These are phyloP conservation scores for Emergomyces africanus DNA, from an alignment of 2,329 filamentous ascomycete genomes.

Conservation along the genomic window DNA sequence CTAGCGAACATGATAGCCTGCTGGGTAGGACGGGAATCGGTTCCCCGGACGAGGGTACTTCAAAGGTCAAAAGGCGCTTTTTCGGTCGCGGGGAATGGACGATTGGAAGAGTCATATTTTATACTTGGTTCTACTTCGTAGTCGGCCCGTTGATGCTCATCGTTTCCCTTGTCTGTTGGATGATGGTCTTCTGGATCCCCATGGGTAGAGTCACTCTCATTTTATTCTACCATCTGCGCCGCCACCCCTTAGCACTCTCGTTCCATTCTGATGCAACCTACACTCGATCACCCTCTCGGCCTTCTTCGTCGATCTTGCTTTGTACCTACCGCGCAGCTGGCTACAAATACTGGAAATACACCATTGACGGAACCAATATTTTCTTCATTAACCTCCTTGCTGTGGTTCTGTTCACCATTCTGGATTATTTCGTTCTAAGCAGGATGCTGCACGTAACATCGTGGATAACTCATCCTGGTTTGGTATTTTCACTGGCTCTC, in stretches of 20 bases:
- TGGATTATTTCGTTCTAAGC: constrained; percentile 76
- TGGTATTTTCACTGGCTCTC: constrained; percentile 72
- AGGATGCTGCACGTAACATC: constrained; percentile 55
- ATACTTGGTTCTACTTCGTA: constrained; percentile 87
- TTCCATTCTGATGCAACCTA: constrained; percentile 79
- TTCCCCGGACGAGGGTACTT: constrained; percentile 29
- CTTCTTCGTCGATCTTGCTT: constrained; percentile 74
- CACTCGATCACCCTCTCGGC: constrained; percentile 55
- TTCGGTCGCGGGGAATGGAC: constrained; percentile 97
- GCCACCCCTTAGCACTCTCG: constrained; percentile 81
- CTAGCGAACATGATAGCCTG: constrained; percentile 79
- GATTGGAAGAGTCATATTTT: constrained; percentile 86
- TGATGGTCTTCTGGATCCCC: constrained; percentile 93
- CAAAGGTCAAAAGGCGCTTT: constrained; percentile 60
- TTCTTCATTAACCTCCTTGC: constrained; percentile 96
- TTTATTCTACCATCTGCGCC: constrained; percentile 78
- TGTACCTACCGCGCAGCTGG: constrained; percentile 97
- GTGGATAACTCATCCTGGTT: constrained; percentile 66
- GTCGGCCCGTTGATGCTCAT: constrained; percentile 76
- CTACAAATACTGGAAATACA: constrained; percentile 98
- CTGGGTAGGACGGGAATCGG: constrained; percentile 54
- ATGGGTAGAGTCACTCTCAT: constrained; percentile 94
- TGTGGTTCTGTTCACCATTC: constrained; percentile 85
- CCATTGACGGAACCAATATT: constrained; percentile 94
- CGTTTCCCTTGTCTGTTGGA: constrained; percentile 84